Evolutionary conservation across 495 filamentous ascomycete genomes (phyloP), one percentile per base, ranked within the genome.

Genomic region (Cladorrhinum samala): DNA sequence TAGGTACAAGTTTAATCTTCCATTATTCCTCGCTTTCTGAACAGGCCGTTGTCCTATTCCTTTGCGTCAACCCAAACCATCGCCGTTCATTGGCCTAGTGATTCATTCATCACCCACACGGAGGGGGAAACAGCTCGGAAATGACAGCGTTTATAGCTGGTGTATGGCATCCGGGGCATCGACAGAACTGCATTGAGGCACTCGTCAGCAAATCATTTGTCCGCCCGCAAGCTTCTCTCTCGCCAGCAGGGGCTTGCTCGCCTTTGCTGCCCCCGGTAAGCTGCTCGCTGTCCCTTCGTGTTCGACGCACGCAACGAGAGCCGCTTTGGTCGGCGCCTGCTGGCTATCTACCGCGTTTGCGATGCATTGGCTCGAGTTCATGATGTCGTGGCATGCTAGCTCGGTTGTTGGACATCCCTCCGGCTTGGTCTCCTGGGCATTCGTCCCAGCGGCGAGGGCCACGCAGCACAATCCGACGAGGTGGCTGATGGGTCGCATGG

Each of bases 241-340:
- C 23, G 8, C 21, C 11, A 23, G 13, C 5, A 8, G 11, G 17
- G 21, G 11, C 11, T 14, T 17, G 14, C 42, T 45, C 18, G 30
- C 45, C 24, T 47, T 47, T 8, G 21, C 21, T 20, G 23, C 45
- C 2, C 45, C 45, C 3, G 45, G 24, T 8, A 47, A 14, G 24
- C 9, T 47, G 9, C 45, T 47, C 21, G 45, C 45, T 14, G 45
- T 47, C 14, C 45, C 45, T n/a, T 47, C 45, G 30, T 47, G 45
- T 18, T 30, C 45, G 4, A 47, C 45, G 24, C 45, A 47, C 14
- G 11, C 11, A 16, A 47, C 30, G 2, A 47, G 18, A 16, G 45
- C 45, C 20, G 25, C 20, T 33, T 47, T 47, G 2, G 45, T 33
- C 17, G 4, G 13, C 19, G 16, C 16, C 21, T 9, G 18, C 9